phyloP scores from a whole-genome alignment of 208 protist genomes.

The Crithidia thermophila region DNA sequence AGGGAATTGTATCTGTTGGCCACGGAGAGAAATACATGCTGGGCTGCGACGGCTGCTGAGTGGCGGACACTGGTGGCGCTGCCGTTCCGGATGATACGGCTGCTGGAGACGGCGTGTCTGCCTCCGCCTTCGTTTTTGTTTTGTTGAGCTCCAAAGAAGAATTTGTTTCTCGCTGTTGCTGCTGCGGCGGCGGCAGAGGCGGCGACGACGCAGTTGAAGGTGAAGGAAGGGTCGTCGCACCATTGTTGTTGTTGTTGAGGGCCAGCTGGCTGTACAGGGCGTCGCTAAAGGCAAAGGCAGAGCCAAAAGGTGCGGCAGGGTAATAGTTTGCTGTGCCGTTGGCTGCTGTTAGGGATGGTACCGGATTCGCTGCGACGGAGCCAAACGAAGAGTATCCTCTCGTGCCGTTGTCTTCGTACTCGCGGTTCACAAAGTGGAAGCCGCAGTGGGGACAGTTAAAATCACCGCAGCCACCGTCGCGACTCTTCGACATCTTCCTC shows the following conservation, averaged over 20 bases:
- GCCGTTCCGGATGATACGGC: background rate
- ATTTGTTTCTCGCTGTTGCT: conserved; percentile 3
- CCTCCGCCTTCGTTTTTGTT: too few species aligned
- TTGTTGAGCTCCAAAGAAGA: too few species aligned
- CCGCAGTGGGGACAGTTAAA: background rate
- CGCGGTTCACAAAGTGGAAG: too few species aligned
- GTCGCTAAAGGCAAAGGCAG: conserved; percentile 1
- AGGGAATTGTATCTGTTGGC: background rate
- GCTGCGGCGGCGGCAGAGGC: background rate
- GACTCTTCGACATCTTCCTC: too few species aligned
- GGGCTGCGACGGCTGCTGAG: too few species aligned
- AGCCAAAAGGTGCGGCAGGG: background rate
- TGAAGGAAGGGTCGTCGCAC: background rate
- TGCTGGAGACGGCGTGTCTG: too few species aligned
- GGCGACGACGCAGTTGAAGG: background rate
- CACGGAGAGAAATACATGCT: background rate
- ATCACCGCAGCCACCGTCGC: background rate
- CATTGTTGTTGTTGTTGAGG: background rate
- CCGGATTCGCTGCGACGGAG: too few species aligned
- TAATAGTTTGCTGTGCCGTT: background rate
- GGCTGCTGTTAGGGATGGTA: background rate
- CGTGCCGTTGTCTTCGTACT: too few species aligned
- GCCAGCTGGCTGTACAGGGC: conserved; percentile 4
- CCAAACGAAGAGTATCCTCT: too few species aligned
- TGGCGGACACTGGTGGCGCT: background rate